These are phyloP conservation scores for Exsudoporus frostii DNA, from an alignment of 768 basidiomycete genomes.

Conservation along the genomic window DNA sequence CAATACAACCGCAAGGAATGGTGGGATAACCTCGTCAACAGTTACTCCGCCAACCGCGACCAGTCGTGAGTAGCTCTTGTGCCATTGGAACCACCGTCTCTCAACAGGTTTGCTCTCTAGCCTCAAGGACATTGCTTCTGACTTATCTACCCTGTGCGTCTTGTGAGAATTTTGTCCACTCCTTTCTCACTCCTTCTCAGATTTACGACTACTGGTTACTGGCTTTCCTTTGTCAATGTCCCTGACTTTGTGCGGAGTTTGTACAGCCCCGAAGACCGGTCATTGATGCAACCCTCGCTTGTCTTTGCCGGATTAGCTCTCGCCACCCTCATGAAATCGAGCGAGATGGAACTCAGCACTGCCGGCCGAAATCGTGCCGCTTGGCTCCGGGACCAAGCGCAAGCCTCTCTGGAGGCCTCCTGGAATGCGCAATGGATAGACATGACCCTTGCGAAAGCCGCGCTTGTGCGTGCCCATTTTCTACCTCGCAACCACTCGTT, in stretches of 20 bases:
- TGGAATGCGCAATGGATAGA: slow-evolving; percentile 54
- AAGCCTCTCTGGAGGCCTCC: slow-evolving; percentile 49
- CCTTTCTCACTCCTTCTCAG: slow-evolving; percentile 36
- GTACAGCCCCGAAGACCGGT: slow-evolving; percentile 48
- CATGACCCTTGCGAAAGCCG: slow-evolving; percentile 67
- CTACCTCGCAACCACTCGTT: neutral
- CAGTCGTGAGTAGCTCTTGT: slow-evolving; percentile 36
- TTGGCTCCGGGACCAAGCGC: slow-evolving; percentile 55
- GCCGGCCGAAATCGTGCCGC: slow-evolving; percentile 57
- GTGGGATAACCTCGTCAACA: slow-evolving; percentile 48
- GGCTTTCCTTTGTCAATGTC: slow-evolving; percentile 67
- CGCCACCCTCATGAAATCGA: slow-evolving; percentile 69
- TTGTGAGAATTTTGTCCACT: neutral
- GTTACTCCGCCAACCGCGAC: slow-evolving; percentile 39
- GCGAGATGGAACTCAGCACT: slow-evolving; percentile 55
- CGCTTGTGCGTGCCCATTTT: slow-evolving; percentile 45
- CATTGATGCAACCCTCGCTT: slow-evolving; percentile 66
- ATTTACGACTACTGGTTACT: slow-evolving; percentile 59
- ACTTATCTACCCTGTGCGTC: slow-evolving; percentile 52
- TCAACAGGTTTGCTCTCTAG: slow-evolving; percentile 28
- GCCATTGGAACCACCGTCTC: neutral
- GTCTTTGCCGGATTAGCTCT: slow-evolving; percentile 67
- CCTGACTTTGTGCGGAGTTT: slow-evolving; percentile 52
- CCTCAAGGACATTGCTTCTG: slow-evolving; percentile 46
- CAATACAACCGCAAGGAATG: slow-evolving; percentile 39